Evolutionary conservation across 1,139 yeast species (phyloP), one percentile per base, ranked within the genome.

Genomic region (Kodamaea arcana): DNA sequence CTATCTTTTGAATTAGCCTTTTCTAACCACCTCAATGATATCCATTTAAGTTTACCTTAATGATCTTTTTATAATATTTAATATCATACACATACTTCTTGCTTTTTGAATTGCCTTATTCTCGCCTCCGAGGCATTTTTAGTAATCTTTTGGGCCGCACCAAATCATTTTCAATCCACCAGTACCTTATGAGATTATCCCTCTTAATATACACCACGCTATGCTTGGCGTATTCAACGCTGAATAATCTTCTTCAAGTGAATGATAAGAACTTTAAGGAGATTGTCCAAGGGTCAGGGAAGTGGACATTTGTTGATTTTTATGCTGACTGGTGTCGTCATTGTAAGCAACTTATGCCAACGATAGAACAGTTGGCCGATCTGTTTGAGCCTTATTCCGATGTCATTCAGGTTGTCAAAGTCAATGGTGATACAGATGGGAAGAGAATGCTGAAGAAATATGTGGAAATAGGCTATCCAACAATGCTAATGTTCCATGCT

Each of bases 291-390:
- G 62, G 69, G 14, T 69, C 81, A 1, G 81, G 78, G 7, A 77
- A 81, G 46, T 78, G 74, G 41, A 70, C 86, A 0, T 67, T 84
- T 41, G 84, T 84, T 33, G 85, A 84, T 41, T 82, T 83, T 51
- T 83, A 82, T 49, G 86, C 92, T 25, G 77, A 75, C 36, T 84
- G 94, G 94, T 84, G 94, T 52, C 72, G 84, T 33, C 90, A 84
- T 60, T 84, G 94, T 60, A 76, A 78, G 57, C 70, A 65, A 35
- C 58, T 84, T 52, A 72, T 72, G 53, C 94, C 94, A 7, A 68
- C 69, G 4, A 77, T 77, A 56, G 85, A 80, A 42, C 65, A 72
- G 50, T 64, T 82, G 29, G 80, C 81, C 1, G 70, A 68, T 4
- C 47, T 67, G 8, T 82, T 70, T 49, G 60, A 57, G 14, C 71